Conservation (phyloP, 176 grass and related monocot species). For the Musa troglodytarum region DNA sequence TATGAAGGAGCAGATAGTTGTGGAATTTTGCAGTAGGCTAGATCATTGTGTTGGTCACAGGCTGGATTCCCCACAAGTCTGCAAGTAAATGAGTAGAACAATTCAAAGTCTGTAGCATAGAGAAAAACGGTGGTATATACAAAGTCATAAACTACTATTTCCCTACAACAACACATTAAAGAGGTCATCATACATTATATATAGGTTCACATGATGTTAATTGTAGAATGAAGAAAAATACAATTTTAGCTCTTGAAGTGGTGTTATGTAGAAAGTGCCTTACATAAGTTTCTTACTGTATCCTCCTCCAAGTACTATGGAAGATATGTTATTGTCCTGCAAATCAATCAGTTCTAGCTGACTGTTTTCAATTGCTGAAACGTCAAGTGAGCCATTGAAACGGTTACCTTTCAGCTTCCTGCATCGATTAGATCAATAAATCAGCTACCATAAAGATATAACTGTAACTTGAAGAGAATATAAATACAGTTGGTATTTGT, state of each 20-base stretch:
- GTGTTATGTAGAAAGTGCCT: not conserved
- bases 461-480: not conserved
- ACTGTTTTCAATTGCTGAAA: slow-evolving; percentile 34
- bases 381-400: slow-evolving; percentile 61
- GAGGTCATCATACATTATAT: not conserved
- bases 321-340: slow-evolving; percentile 34
- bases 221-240: not conserved
- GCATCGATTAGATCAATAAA: slow-evolving; percentile 6
- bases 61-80: slow-evolving; percentile 67
- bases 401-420: slow-evolving; percentile 57
- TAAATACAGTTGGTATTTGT: too few relatives aligned
- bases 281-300: slow-evolving; percentile 51
- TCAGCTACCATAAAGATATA: not conserved
- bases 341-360: slow-evolving; percentile 64
- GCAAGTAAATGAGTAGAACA: not conserved
- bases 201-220: not conserved
- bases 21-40: slow-evolving; percentile 32
- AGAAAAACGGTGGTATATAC: not conserved
- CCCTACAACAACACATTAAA: not conserved
- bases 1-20: slow-evolving; percentile 30
- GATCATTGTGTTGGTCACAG: slow-evolving; percentile 22
- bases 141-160: not conserved
- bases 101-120: not conserved
- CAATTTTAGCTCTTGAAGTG: not conserved
- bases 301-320: slow-evolving; percentile 18